Evolutionary conservation across 768 basidiomycete genomes (phyloP), one percentile per base, ranked within the genome.

Genomic region (Pulveroboletus sp.): DNA sequence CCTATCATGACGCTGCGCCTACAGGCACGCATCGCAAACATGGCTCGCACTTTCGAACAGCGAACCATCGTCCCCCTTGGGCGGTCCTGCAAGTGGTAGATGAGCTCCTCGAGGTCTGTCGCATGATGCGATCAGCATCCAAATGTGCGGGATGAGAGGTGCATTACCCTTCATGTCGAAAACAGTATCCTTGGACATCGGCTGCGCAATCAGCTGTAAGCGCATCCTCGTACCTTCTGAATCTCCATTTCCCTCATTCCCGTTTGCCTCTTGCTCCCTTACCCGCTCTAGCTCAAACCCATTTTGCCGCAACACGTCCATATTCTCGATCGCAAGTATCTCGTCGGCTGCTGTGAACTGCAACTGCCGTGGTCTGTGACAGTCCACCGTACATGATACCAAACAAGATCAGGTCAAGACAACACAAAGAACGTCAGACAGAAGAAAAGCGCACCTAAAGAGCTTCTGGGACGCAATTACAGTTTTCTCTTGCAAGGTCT

Each of bases 21-120:
- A 69, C 96, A 99, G 0, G 96, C 96, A 32, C 94, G 80, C 79
- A 85, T 89, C 0, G 96, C 96, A 63, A 99, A 97, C 94, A 99
- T 97, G 5, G 84, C 77, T 14, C 93, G 79, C 14, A 89, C 92
- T 67, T 98, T 98, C 14, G 87, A 86, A 62, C 93, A 96, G 18
- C 96, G 77, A 0, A 96, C 89, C 80, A 92, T 88, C 59, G 85
- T 81, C 2, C 90, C 89, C 0, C 75, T 67, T 0, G 92, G 85
- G 8, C 78, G 75, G 60, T 94, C 89, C 33, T 81, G 81, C 71
- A 99, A 76, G 12, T 95, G 71, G 57, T 94, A 83, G 21, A 99
- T 77, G 8, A 99, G 76, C 61, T 98, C 96, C 67, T 95, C 94
- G 15, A 98, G 74, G 68, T 98, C 94, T 95, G 61, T 21, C 31